Base-by-base conservation (phyloP, 2,329 filamentous ascomycete species). In the Bertia moriformis region DNA sequence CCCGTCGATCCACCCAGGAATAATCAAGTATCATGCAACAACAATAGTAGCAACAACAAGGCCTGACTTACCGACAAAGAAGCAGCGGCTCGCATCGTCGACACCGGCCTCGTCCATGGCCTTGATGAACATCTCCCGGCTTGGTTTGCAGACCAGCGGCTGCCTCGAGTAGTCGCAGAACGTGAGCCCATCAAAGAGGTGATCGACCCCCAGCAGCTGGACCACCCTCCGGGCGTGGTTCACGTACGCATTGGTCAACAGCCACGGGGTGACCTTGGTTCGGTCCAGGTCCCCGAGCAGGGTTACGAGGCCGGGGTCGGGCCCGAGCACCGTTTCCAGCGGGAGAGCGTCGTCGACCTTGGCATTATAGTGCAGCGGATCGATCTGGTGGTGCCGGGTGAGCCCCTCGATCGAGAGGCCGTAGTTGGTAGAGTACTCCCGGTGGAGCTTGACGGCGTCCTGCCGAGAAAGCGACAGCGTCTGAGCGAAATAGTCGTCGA, bases 401-500 rank as follows among this genome's bases (percentile, higher is more conserved):
- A 98, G 71, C 1, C 91, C 91, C 62, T 96, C 87, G 46, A 98
- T 93, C 19, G 91, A 89, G n/a, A 98, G 74, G 19, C 93, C 91
- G 56, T 98, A 98, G 57, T 84, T 87, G 51, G 78, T 81, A 65
- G 95, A 98, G 65, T 98, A 98, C 50, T 88, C 83, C 57, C 77
- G 69, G 59, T 96, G 91, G 18, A 98, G 73, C 50, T 79, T 72
- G 43, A 75, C 75, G n/a, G 91, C 91, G 42, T 96, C 89, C 40
- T 85, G 70, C 48, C 69, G 66, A 2, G 73, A 69, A 2, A 96
- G 65, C 17, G 77, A 72, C 3, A 96, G 73, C 56, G 95, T 85
- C 39, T 66, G 67, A 38, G 65, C 56, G 48, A 76, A 77, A 54
- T 73, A 74, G 43, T 65, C 52, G 49, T 73, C 67, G 53, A 96